phyloP scores from a whole-genome alignment of 176 grass and related monocot genomes.

The Oryza glaberrima region DNA sequence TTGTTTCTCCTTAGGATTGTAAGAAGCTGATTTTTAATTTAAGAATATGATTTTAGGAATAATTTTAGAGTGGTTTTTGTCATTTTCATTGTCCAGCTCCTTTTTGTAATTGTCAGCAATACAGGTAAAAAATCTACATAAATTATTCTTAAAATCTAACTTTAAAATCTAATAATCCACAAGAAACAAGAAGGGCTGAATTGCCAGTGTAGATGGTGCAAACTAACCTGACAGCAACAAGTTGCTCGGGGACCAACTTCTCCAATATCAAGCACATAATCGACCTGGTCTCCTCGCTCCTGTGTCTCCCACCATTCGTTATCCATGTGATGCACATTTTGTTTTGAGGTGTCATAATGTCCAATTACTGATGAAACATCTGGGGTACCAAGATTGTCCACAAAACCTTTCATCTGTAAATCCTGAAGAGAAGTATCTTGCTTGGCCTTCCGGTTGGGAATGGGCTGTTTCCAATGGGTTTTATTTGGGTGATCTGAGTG shows the following conservation, averaged over 20 bases:
- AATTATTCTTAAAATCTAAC: background rate
- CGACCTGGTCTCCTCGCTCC: conserved; percentile 62
- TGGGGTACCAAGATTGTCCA: conserved; percentile 62
- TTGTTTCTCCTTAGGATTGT: background rate
- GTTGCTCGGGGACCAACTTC: conserved; percentile 68
- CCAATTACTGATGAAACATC: conserved; percentile 42
- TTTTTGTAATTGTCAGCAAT: background rate
- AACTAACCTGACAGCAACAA: conserved; percentile 75
- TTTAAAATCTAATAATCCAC: background rate
- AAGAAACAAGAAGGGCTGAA: too few relatives aligned
- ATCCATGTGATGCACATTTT: conserved; percentile 39
- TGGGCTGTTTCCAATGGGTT: conserved; percentile 38
- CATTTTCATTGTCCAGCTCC: background rate
- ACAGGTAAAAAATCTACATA: background rate
- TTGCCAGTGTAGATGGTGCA: background rate
- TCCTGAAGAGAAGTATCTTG: conserved; percentile 50
- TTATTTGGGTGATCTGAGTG: conserved; percentile 38
- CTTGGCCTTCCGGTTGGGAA: conserved; percentile 49
- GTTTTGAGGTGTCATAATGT: conserved; percentile 35
- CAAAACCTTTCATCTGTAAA: conserved; percentile 73
- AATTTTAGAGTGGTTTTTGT: background rate
- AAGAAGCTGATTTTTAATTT: background rate
- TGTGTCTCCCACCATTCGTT: conserved; percentile 83
- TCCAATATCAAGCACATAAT: conserved; percentile 58
- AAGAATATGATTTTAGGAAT: background rate